Conservation (phyloP, 768 basidiomycete genomes). For the Lactarius quietus region DNA sequence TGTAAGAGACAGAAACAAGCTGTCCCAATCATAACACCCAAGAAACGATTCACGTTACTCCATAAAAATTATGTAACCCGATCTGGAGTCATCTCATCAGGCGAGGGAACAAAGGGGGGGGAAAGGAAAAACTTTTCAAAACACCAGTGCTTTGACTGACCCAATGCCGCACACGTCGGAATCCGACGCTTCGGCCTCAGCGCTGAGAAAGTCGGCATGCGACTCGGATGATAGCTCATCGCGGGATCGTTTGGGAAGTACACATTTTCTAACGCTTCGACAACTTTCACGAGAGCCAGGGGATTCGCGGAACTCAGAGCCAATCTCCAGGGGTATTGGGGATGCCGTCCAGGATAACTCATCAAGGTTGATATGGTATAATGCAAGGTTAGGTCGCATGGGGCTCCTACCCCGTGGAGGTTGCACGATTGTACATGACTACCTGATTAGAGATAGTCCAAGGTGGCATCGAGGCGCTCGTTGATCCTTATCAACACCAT, state of each 20-base stretch:
- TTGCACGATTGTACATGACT: neutral
- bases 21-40: neutral
- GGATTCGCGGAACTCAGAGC: neutral
- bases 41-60: neutral
- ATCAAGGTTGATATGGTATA: conserved; percentile 9
- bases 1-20: neutral
- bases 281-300: conserved; percentile 3
- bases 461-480: neutral
- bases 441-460: conserved; percentile 10
- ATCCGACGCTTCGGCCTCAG: neutral
- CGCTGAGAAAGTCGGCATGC: neutral
- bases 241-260: neutral
- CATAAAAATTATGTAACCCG: conserved; percentile 9
- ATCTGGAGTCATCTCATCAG: conserved; percentile 7
- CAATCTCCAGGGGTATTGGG: conserved; percentile 1
- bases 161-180: conserved; percentile 12
- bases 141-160: neutral
- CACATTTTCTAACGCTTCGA: neutral
- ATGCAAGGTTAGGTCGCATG: neutral
- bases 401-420: conserved; percentile 7
- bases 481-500: conserved; percentile 14
- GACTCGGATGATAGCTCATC: neutral
- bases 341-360: conserved; percentile 1
- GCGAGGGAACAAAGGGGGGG: neutral
- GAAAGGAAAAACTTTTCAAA: neutral